Base-by-base conservation (phyloP, 192 early-diverging fungal genomes). In the Rhizoclosmatium sp. region DNA sequence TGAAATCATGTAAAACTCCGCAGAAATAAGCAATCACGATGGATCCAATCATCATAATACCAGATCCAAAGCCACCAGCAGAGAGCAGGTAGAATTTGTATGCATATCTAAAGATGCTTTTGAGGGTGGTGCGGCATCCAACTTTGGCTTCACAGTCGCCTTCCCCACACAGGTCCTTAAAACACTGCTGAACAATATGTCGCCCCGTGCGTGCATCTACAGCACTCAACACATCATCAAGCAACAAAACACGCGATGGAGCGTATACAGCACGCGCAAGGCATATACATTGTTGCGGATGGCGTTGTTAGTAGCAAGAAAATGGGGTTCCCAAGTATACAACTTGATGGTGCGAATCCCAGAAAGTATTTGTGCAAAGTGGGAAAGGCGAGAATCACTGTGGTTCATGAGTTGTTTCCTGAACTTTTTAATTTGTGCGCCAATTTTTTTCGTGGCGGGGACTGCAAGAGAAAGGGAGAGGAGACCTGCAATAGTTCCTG, bases 201-300 rank as follows among this genome's bases (percentile, higher is more conserved):
- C 91, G 89, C n/a, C 91, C 95, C 1, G 96, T 97, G 67, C 94
- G 94, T 2, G 94, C 91, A 81, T 98, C 97, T 0, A 97, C 95
- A 10, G 97, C 97, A 23, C 92, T 93, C 19, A 96, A 85, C 9
- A 89, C 88, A 68, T 96, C 95, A 71, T 96, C 95, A 58, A 95
- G 71, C 4, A 96, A 68, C 56, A 94, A 76, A 0, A 94, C 91
- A 58, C 89, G 86, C 2, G 88, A 84, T 9, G 89, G 82, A 2
- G 88, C 83, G 66, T 95, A 96, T 0, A 91, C 90, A 2, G 93
- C 93, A 19, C 95, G 82, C 0, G 94, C 94, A 59, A 76, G 75
- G 51, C 64, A 21, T 2, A 76, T 67, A 2, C n/a, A n/a, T n/a
- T n/a, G n/a, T n/a, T n/a, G n/a, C n/a, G n/a, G n/a, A n/a, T n/a